Base-by-base conservation (phyloP, 2,329 filamentous ascomycete species). In the Didymella arachidicola region DNA sequence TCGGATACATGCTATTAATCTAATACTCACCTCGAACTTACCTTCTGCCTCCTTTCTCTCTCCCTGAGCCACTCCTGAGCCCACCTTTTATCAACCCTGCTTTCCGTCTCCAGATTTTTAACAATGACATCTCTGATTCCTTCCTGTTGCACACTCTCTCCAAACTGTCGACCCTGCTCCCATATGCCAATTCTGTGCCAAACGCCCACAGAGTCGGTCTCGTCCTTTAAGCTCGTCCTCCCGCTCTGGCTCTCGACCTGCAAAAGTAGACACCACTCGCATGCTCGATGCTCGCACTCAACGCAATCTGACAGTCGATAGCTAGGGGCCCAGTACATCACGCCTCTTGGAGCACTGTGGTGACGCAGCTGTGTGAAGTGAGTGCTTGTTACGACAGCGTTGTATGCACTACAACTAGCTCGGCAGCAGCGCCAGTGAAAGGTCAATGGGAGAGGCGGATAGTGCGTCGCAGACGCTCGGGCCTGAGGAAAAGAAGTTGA, bases 401-500 rank as follows among this genome's bases (percentile, higher is more conserved):
- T 39, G 1, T 19, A 29, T 2, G 22, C 18, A 7, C 7, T 1
- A 39, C 51, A 46, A 8, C 14, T 18, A 4, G 26, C 12, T 27
- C 10, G 26, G 36, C 52, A 48, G 36, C 44, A 48, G 19, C 44
- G 52, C 27, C 44, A 54, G 16, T 34, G 44, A 7, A 48, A 48
- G 7, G 18, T 48, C 10, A 48, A 3, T 36, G 25, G 12, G n/a
- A 45, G 30, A 18, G 30, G 6, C 8, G 29, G 27, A 12, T 18
- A 8, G 39, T 32, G 48, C 11, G 30, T 27, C n/a, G 34, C 22
- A 14, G 38, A 25, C 3, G 19, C 38, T 3, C 5, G 19, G 38
- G 19, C 4, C 6, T 11, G 19, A 18, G 18, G 4, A 12, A 3
- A 22, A 7, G 8, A 7, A 11, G 19, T 25, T 10, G 7, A 4